Base-by-base conservation (phyloP, 2,329 filamentous ascomycete species). In the Shiraia sp. region DNA sequence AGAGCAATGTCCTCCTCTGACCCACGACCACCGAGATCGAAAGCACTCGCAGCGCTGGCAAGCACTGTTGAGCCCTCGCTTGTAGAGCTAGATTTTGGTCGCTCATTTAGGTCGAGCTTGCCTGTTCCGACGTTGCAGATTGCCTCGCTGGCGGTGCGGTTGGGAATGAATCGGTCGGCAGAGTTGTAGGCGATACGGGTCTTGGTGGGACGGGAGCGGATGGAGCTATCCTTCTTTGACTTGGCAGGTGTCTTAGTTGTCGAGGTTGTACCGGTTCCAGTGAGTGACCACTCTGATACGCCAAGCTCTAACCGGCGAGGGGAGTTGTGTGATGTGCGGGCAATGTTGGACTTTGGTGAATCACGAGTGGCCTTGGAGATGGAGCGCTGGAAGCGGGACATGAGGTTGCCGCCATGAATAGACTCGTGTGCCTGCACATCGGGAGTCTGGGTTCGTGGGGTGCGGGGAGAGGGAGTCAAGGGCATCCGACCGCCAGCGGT, bases 271-370 rank as follows among this genome's bases (percentile, higher is more conserved):
- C 89, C 90, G 40, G 91, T 95, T 51, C 91, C 90, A 37, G 88
- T 89, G 60, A 99, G 79, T 13, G 88, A 83, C 78, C 92, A 97
- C 68, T 99, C 91, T 28, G 91, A 96, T 24, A 96, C 85, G 54
- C 90, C 90, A 28, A 96, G 81, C 72, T 97, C 92, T 27, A 97
- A 80, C 69, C 87, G 89, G 62, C 88, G 87, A 14, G 92, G 91
- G 30, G 89, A 91, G 44, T 85, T 80, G 39, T 53, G 47, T 42
- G 82, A 81, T 29, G 75, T 75, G 53, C 84, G 83, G 55, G 87
- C 88, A 70, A 96, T 96, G 78, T 96, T 97, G 45, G 91, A 96
- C 78, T 97, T 97, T 67, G 91, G 90, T 2, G 92, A 96, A 67
- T 93, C 88, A 36, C 88, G 86, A 28, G 81, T 76, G 28, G 79